Evolutionary conservation across 345 rosid species (phyloP), one percentile per base, ranked within the genome.

Genomic region (Ricinus communis): DNA sequence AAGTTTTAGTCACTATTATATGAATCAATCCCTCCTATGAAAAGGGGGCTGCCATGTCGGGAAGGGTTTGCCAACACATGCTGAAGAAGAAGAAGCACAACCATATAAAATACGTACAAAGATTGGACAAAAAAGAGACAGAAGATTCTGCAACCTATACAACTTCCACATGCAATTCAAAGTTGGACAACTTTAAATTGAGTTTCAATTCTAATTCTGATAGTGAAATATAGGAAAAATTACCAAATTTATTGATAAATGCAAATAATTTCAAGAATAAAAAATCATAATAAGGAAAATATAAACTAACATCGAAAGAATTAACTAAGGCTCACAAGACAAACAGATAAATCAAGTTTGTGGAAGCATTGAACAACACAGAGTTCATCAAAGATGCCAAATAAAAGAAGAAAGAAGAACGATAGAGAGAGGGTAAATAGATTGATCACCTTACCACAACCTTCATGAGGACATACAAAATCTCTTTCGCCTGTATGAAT

Each of bases 401-500:
- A 21, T 18, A 46, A 51, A 14, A 21, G 24, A 60, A 27, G 54
- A 64, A 13, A 30, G n/a, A 69, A 25, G 16, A 18, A 28, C 5
- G 57, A 14, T 15, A 45, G 1, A 15, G 19, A 21, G 19, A n/a
- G 36, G 72, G 57, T 50, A 62, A 83, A 56, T 56, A 67, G 82
- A 81, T 59, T 46, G 2, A 79, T 80, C 83, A 94, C 97, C 98
- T 95, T 95, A 73, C 99, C 99, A 82, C 99, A 95, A 52, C 97
- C 99, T 84, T 89, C 97, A 85, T 87, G 85, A 61, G 98, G 94
- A 76, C 99, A 95, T 18, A 95, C 74, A 77, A 77, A 92, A 70
- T 83, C 87, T 72, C 97, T 87, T 71, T 84, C 98, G 22, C 98
- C 99, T 22, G 97, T 92, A 82, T 95, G 99, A 82, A 89, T 95